A percentile compares a stretch with the other conserved stretches of the same genome.
These are phyloP conservation scores for Sordariomycetes sp. DNA, from an alignment of 2,329 filamentous ascomycete genomes.

Conservation along the genomic window DNA sequence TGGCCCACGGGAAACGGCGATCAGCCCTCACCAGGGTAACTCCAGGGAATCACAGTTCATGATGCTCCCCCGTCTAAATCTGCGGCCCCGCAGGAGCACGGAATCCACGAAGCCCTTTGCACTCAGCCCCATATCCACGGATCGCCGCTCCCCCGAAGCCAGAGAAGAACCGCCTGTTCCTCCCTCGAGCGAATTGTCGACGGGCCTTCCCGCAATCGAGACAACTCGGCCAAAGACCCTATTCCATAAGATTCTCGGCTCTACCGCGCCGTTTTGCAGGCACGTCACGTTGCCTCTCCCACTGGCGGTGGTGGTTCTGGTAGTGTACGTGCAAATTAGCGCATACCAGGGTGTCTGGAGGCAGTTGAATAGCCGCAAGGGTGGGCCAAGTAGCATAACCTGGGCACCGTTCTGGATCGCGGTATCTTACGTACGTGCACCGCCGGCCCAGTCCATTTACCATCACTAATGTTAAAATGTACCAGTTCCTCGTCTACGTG, in stretches of 20 bases:
- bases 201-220: neutral
- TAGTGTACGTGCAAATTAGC: neutral
- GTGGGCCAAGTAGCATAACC: neutral
- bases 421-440: neutral
- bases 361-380: neutral
- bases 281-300: neutral
- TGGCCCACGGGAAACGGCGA: too few relatives aligned
- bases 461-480: neutral
- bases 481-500: neutral
- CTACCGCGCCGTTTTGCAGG: neutral
- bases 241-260: neutral
- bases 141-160: neutral
- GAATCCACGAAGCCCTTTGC: neutral
- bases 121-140: neutral
- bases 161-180: neutral
- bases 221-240: neutral
- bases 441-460: neutral
- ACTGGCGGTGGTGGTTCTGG: neutral
- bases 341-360: neutral
- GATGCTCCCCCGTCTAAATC: neutral
- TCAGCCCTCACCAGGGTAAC: too few relatives aligned
- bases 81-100: neutral
- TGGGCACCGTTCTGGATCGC: constrained; percentile 5
- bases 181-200: neutral
- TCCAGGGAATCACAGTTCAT: neutral